Evolutionary conservation across 2,329 filamentous ascomycete genomes (phyloP).

Genomic region (Alternaria arborescens): DNA sequence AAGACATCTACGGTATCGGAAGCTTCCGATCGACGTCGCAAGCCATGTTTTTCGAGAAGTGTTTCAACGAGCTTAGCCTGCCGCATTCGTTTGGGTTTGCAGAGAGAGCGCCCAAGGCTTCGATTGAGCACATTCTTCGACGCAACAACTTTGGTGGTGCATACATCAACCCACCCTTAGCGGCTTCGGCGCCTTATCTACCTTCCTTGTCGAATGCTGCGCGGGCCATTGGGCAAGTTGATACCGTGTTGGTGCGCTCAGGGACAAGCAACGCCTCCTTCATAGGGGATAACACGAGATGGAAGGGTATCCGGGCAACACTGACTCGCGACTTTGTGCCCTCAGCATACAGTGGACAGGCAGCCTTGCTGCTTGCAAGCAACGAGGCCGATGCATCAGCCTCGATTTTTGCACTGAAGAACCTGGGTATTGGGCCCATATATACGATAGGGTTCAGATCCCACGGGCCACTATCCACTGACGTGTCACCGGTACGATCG

Average conservation of each 20-base stretch:
- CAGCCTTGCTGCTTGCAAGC: constrained; percentile 78
- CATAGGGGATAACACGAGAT: constrained; percentile 82
- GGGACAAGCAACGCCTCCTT: constrained; percentile 57
- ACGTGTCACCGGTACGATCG: constrained; percentile 70
- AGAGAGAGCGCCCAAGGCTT: constrained; percentile 72
- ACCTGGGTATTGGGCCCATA: constrained; percentile 77
- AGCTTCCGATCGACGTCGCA: constrained; percentile 76
- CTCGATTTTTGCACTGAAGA: constrained; percentile 79
- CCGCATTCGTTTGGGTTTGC: constrained; percentile 81
- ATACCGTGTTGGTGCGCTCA: constrained; percentile 75
- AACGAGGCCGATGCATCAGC: constrained; percentile 79
- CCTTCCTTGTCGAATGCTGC: constrained; percentile 77
- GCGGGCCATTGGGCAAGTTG: constrained; percentile 78
- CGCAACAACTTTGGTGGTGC: constrained; percentile 82
- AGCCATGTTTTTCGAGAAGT: constrained; percentile 82
- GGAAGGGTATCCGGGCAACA: constrained; percentile 85
- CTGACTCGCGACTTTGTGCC: constrained; percentile 83
- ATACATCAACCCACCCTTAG: constrained; percentile 77
- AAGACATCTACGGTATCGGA: constrained; percentile 81
- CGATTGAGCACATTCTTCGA: constrained; percentile 75
- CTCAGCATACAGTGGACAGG: constrained; percentile 78
- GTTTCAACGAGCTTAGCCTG: constrained; percentile 72
- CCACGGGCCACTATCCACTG: constrained; percentile 67
- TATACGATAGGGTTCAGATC: constrained; percentile 82
- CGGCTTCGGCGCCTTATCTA: constrained; percentile 64